A percentile compares a stretch with the other conserved stretches of the same genome.
phyloP scores from a whole-genome alignment of 2,329 filamentous ascomycete species.

The Calonectria henricotiae region DNA sequence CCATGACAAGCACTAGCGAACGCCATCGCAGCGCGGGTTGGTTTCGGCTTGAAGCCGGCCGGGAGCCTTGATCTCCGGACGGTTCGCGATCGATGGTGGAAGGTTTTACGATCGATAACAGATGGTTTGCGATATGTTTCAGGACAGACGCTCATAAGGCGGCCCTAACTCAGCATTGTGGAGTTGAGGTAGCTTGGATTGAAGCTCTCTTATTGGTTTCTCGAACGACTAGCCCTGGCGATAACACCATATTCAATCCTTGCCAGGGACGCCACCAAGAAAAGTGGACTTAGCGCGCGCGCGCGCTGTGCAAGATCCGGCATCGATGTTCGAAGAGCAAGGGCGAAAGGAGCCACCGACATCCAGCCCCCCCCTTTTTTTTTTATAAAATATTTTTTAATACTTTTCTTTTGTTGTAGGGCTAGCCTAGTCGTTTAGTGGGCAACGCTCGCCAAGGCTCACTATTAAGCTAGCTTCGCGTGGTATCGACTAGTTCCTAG shows the following conservation, averaged over 20 bases:
- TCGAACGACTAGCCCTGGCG: constrained; percentile 13
- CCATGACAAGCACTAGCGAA: not conserved
- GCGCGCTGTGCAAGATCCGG: constrained; percentile 17
- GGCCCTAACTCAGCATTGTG: constrained; percentile 21
- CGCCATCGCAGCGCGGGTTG: constrained; percentile 7
- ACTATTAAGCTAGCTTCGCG: constrained; percentile 9
- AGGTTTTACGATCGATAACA: constrained; percentile 37
- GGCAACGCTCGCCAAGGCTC: constrained; percentile 12
- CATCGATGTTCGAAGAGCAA: constrained; percentile 1
- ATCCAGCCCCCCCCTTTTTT: not conserved
- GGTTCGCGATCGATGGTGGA: constrained; percentile 36
- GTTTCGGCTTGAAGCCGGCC: constrained; percentile 18
- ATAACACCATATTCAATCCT: constrained; percentile 10
- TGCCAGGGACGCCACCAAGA: constrained; percentile 14
- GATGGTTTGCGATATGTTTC: constrained; percentile 38
- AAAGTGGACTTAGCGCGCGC: constrained; percentile 25
- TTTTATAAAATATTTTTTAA: constrained; percentile 1
- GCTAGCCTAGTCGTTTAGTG: constrained; percentile 27
- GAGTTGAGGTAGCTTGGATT: constrained; percentile 10
- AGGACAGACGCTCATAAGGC: constrained; percentile 35
- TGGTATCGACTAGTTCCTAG: constrained; percentile 6
- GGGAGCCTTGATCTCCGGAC: constrained; percentile 32
- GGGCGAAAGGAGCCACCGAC: constrained; percentile 10
- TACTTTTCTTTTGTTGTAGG: constrained; percentile 21
- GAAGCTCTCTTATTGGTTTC: constrained; percentile 20